Base-by-base conservation (phyloP, 2,329 filamentous ascomycete species). In the Colletotrichum sp. region DNA sequence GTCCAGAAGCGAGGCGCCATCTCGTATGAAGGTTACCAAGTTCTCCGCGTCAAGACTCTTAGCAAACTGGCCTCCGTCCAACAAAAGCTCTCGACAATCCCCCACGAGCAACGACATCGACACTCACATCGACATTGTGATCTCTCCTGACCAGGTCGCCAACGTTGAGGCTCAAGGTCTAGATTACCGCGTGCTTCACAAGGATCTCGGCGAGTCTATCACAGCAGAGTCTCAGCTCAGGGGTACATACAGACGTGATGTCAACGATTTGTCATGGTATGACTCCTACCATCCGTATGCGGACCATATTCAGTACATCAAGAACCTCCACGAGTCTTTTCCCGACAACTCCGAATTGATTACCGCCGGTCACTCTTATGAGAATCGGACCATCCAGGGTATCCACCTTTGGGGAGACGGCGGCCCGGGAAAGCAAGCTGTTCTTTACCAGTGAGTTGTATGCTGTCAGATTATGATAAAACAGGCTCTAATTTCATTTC, bases 341-440 rank as follows among this genome's bases (percentile, higher is more conserved):
- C 84, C 88, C 5, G 80, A 81, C 11, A 88, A 89, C 76, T 87
- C 89, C 1, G 84, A 89, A 79, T 80, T 89, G 8, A 82, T 90
- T 8, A 85, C 83, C 3, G 82, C 86, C 6, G 89, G 89, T 1
- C 83, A 81, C 19, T 89, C 88, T 1, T 84, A 84, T 55, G 81
- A 88, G 78, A 87, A 87, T 12, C 82, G 87, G 32, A 80, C 83
- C 71, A 94, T 95, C 65, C 89, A 90, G 19, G 94, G 92, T 0
- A 78, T 90, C 52, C 88, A 90, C 75, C 82, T 90, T 19, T 90
- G 84, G 80, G 89, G 88, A 8, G 80, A 81, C 6, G 81, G 78
- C 7, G 84, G 84, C 2, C 83, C 82, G 8, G 87, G 86, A 27
- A 89, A 88, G 80, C 87, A 87, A 36, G 89, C 86, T 36, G 82